Evolutionary conservation across 2,329 filamentous ascomycete genomes (phyloP), one percentile per base, ranked within the genome.

Genomic region (Diplodia intermedia): DNA sequence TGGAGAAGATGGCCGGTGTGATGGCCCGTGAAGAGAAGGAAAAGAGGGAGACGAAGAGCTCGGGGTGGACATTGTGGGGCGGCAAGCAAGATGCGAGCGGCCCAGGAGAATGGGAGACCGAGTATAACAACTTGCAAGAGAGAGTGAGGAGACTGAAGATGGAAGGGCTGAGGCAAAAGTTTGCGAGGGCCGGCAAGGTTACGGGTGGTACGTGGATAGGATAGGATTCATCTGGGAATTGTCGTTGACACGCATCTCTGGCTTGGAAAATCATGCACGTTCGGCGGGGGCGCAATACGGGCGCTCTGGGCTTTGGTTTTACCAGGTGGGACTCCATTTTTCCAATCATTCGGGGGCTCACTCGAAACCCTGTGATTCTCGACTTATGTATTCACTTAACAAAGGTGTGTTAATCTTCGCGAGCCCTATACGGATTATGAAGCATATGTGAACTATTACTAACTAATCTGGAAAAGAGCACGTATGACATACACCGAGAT

Each of bases 1-100:
- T 94, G 94, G 86, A 86, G 56, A 86, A 84, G 33, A 98, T 98
- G 91, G 89, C 95, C 23, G 82, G 83, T 12, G 84, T 85, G 68
- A 83, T 96, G 56, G 86, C 83, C n/a, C 76, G 76, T 26, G 75
- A 86, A 31, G 81, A 79, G 63, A 83, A 73, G 11, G 75, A 76
- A 61, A 73, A 23, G 33, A 47, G 18, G 11, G 38, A 20, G 49
- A 18, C 76, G 68, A 63, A 33, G 43, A 15, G 31, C 8, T 47
- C n/a, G 18, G 12, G 60, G 8, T 50, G 47, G 14, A n/a, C 9
- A 11, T 29, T n/a, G 20, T 18, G 40, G 60, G 60, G 33, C 20
- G 31, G 38, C 2, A 36, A 47, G 14, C 14, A 31, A 9, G 38
- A 47, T 7, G 23, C 14, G 29, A 33, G 12, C 4, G 38, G 14